Conservation (phyloP, 805 yeast species). For the Lipomyces starkeyi region DNA sequence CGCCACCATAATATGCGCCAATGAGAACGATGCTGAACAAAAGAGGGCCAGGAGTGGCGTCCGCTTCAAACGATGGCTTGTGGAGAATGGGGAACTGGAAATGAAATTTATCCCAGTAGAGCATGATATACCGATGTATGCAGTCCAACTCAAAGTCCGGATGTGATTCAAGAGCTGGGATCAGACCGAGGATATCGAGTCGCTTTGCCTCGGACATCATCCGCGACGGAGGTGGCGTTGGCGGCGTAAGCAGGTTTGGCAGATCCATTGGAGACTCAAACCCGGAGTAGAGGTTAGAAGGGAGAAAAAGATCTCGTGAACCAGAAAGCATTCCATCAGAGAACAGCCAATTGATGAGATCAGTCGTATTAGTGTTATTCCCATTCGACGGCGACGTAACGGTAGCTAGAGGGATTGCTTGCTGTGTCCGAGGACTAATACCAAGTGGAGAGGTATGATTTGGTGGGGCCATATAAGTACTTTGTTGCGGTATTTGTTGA, state of each 20-base stretch:
- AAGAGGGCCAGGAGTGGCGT: conserved; percentile 55
- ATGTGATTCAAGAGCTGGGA: conserved; percentile 46
- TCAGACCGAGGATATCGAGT: conserved; percentile 39
- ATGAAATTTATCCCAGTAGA: conserved; percentile 65
- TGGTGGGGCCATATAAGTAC: background rate
- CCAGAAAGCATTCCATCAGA: conserved; percentile 46
- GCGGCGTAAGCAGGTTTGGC: conserved; percentile 49
- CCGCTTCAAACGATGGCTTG: conserved; percentile 61
- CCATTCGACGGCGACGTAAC: background rate
- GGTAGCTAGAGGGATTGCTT: background rate
- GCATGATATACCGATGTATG: conserved; percentile 43
- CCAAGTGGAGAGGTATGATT: background rate
- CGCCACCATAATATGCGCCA: conserved; percentile 56
- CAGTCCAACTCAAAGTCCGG: conserved; percentile 47
- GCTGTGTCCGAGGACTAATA: conserved; percentile 1
- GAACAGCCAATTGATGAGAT: conserved; percentile 48
- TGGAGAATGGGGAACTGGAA: conserved; percentile 66
- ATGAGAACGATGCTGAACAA: conserved; percentile 61
- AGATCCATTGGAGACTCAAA: conserved; percentile 51
- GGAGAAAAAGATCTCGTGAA: conserved; percentile 40
- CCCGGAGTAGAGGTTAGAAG: conserved; percentile 38
- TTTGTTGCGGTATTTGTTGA: background rate
- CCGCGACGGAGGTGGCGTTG: conserved; percentile 44
- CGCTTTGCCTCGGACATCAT: conserved; percentile 45
- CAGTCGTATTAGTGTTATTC: conserved; percentile 26